phyloP scores from a whole-genome alignment of 108 stramenopile species.

The Cyclotella distinguenda region DNA sequence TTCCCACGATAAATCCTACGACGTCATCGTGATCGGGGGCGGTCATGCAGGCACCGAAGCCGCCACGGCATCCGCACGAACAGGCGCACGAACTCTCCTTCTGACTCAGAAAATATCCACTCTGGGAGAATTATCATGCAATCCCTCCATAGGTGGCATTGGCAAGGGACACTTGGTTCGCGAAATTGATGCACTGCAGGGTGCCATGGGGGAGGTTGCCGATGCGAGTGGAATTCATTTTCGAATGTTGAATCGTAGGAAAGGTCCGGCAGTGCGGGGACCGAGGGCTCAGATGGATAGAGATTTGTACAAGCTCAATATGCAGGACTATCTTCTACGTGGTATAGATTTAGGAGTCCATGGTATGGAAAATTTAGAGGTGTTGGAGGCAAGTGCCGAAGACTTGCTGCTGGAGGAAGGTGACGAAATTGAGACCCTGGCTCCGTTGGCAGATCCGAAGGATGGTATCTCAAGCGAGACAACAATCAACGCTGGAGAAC shows the following conservation, averaged over 20 bases:
- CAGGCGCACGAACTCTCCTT: slow-evolving; percentile 90
- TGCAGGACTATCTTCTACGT: slow-evolving; percentile 61
- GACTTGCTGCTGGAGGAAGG: slow-evolving; percentile 90
- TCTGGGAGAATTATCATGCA: slow-evolving; percentile 95
- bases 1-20: slow-evolving; percentile 46
- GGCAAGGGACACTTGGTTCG: slow-evolving; percentile 97
- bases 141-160: slow-evolving; percentile 98
- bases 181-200: slow-evolving; percentile 96
- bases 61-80: slow-evolving; percentile 90
- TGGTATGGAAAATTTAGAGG: slow-evolving; percentile 72
- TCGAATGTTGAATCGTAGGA: slow-evolving; percentile 91
- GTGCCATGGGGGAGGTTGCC: slow-evolving; percentile 91
- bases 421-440: slow-evolving; percentile 45
- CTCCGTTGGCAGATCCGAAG: slow-evolving; percentile 49
- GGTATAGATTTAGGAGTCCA: slow-evolving; percentile 25
- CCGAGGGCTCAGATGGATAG: slow-evolving; percentile 95
- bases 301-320: slow-evolving; percentile 89
- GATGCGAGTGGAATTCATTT: slow-evolving; percentile 95
- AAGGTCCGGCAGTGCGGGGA: slow-evolving; percentile 90
- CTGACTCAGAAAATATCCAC: slow-evolving; percentile 91
- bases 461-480: slow-evolving; percentile 30
- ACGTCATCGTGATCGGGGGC: slow-evolving; percentile 96
- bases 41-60: slow-evolving; percentile 99
- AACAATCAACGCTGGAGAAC: slow-evolving; percentile 11
- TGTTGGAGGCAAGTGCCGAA: slow-evolving; percentile 89